These are phyloP conservation scores for Parathielavia hyrcaniae DNA, from an alignment of 495 filamentous ascomycete species.

Conservation along the genomic window DNA sequence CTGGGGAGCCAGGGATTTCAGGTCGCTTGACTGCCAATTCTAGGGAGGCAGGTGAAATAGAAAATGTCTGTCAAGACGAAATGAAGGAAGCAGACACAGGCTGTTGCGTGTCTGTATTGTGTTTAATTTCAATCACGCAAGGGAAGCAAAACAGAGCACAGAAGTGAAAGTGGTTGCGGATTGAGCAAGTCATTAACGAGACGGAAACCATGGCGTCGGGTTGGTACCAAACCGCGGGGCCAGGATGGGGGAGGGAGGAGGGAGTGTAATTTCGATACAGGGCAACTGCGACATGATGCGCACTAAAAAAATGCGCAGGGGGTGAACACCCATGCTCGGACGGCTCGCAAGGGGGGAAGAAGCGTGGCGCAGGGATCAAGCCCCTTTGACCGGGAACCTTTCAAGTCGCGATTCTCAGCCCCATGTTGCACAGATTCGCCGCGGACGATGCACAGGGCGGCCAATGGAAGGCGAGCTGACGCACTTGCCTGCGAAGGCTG, in stretches of 20 bases:
- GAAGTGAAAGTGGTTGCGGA: slow-evolving; percentile 3
- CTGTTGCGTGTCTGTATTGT: background rate
- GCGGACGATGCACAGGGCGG: background rate
- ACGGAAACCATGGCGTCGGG: slow-evolving; percentile 3
- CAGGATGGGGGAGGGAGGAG: background rate
- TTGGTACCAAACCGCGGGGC: background rate
- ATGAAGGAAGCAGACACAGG: background rate
- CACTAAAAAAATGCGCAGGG: background rate
- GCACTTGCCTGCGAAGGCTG: no score
- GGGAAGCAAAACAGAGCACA: background rate
- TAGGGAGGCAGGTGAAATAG: background rate
- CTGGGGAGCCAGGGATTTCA: background rate
- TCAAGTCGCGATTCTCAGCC: no score
- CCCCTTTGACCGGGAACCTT: no score
- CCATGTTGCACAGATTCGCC: background rate
- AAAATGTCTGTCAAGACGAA: background rate
- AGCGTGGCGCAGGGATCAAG: background rate
- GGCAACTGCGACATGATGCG: no score
- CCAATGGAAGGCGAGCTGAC: background rate
- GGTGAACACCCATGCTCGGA: background rate
- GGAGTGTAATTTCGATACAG: slow-evolving; percentile 13
- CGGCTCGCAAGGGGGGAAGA: background rate
- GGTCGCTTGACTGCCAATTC: background rate
- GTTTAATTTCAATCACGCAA: background rate
- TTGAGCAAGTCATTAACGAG: slow-evolving; percentile 3